Evolutionary conservation across 2,329 filamentous ascomycete genomes (phyloP).

Genomic region (Neophaeococcomyces mojaviensis): DNA sequence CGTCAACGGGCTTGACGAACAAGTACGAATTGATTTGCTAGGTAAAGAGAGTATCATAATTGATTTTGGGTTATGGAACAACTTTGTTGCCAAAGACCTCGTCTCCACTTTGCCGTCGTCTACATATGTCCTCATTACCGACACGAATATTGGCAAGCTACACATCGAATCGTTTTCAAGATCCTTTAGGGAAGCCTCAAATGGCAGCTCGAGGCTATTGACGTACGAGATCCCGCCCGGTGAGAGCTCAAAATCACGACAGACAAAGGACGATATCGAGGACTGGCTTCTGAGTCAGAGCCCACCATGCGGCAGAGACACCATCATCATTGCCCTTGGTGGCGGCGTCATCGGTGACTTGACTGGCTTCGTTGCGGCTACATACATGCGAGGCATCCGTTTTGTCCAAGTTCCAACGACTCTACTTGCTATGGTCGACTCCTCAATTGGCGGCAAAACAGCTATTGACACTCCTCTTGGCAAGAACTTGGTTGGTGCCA

Average conservation of each 20-base stretch:
- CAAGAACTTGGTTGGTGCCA: slow-evolving; percentile 91
- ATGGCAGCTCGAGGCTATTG: slow-evolving; percentile 54
- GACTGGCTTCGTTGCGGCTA: slow-evolving; percentile 94
- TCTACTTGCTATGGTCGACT: slow-evolving; percentile 94
- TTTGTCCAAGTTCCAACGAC: slow-evolving; percentile 97
- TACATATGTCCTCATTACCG: slow-evolving; percentile 93
- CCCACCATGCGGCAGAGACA: slow-evolving; percentile 80
- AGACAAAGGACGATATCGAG: slow-evolving; percentile 91
- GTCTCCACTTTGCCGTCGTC: slow-evolving; percentile 70
- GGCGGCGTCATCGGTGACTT: slow-evolving; percentile 97
- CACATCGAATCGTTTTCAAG: slow-evolving; percentile 73
- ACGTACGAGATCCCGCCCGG: slow-evolving; percentile 83
- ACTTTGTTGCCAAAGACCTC: slow-evolving; percentile 73
- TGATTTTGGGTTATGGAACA: slow-evolving; percentile 82
- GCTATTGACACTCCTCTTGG: slow-evolving; percentile 93
- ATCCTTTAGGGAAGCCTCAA: slow-evolving; percentile 48
- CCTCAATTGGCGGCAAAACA: slow-evolving; percentile 95
- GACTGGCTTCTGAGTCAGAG: slow-evolving; percentile 91
- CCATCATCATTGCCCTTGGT: slow-evolving; percentile 86
- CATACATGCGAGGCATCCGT: slow-evolving; percentile 94
- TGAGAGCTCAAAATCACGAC: slow-evolving; percentile 85
- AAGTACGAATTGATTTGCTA: slow-evolving; percentile 62
- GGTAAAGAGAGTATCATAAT: slow-evolving; percentile 86
- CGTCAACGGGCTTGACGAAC: slow-evolving; percentile 17
- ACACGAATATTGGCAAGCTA: slow-evolving; percentile 76